Conservation (phyloP, 805 yeast genomes). For the Candida ovalis region DNA sequence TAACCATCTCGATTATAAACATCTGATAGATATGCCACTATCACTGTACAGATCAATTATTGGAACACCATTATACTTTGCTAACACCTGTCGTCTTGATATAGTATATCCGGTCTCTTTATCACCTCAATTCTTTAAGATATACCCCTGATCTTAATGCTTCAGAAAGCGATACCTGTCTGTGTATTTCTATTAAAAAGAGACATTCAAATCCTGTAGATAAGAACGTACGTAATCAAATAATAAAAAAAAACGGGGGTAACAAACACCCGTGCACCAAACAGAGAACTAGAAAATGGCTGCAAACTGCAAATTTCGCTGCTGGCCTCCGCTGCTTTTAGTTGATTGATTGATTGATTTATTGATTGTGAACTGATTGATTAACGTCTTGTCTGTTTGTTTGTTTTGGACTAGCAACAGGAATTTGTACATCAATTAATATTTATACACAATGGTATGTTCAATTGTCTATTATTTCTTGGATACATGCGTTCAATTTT, state of each 20-base stretch:
- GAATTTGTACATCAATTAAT: not conserved
- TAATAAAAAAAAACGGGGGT: not conserved
- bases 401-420: not conserved
- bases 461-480: too few species aligned
- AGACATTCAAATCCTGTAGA: too few species aligned
- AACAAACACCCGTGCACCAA: not conserved
- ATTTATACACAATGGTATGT: not conserved
- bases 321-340: not conserved
- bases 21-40: too few species aligned
- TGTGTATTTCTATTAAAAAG: too few species aligned
- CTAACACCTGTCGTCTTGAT: not conserved
- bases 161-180: too few species aligned
- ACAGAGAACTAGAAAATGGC: not conserved
- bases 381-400: too few species aligned
- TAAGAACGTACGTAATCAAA: too few species aligned
- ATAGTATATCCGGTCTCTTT: not conserved
- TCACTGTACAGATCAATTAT: not conserved
- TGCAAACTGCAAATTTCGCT: not conserved
- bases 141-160: too few species aligned
- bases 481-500: too few species aligned
- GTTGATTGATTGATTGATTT: too few species aligned
- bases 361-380: too few species aligned
- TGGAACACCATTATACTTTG: not conserved
- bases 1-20: too few species aligned
- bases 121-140: not conserved